Percentiles rank a stretch among this genome's conserved stretches.
phyloP scores from a whole-genome alignment of 441 rosid genomes.

The Erysimum cheiri region DNA sequence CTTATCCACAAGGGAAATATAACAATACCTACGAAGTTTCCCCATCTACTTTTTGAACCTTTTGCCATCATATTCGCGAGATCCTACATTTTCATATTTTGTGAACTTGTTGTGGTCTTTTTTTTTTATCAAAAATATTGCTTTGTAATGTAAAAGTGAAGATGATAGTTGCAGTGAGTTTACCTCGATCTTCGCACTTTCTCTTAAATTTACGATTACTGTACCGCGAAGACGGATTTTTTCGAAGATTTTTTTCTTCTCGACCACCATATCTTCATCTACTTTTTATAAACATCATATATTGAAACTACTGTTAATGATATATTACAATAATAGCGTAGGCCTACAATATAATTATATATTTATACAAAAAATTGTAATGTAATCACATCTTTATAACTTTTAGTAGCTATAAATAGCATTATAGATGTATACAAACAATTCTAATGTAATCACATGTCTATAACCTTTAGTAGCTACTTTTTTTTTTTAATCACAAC shows the following conservation, averaged over 20 bases:
- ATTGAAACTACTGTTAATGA: neutral
- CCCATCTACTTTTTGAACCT: constrained; percentile 62
- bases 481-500: neutral
- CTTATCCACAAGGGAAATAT: constrained; percentile 58
- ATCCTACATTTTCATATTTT: constrained; percentile 44
- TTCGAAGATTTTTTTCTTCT: neutral
- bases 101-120: neutral
- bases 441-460: neutral
- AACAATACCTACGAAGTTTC: constrained; percentile 64
- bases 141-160: neutral
- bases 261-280: constrained; percentile 11
- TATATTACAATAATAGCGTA: neutral
- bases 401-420: too few species aligned
- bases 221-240: constrained; percentile 59
- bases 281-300: neutral
- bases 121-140: neutral
- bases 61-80: constrained; percentile 67
- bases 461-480: neutral
- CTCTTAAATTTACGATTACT: constrained; percentile 60
- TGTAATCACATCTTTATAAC: neutral
- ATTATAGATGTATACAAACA: neutral
- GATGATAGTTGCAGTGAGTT: neutral
- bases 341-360: neutral
- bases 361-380: neutral
- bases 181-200: constrained; percentile 70